Conservation (phyloP, 2,329 filamentous ascomycete genomes). For the Aspergillus oerlinghausenensis region DNA sequence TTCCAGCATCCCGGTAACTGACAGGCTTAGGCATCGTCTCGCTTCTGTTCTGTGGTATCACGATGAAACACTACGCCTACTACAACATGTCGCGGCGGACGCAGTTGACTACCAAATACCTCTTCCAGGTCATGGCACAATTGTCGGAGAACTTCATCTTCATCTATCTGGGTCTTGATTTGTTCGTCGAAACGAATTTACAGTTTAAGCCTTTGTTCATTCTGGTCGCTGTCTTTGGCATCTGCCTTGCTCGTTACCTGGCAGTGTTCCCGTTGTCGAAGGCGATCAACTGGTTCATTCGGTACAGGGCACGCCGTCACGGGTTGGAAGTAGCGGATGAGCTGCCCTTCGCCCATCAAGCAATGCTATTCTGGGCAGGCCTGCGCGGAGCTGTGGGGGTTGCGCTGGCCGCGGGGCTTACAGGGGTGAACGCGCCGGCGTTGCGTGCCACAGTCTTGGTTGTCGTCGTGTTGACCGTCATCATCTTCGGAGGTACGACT, state of each 20-base stretch:
- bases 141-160: conserved; percentile 99
- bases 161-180: conserved; percentile 90
- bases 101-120: conserved; percentile 94
- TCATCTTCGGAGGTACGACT: conserved; percentile 97
- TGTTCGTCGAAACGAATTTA: conserved; percentile 85
- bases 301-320: conserved; percentile 73
- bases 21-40: conserved; percentile 80
- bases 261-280: conserved; percentile 90
- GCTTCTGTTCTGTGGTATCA: conserved; percentile 94
- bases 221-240: conserved; percentile 83
- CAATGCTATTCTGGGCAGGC: conserved; percentile 99
- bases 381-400: conserved; percentile 93
- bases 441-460: conserved; percentile 94
- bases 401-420: conserved; percentile 82
- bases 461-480: conserved; percentile 94
- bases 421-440: conserved; percentile 73
- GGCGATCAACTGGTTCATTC: conserved; percentile 87
- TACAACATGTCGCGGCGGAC: conserved; percentile 99
- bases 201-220: conserved; percentile 94
- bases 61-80: conserved; percentile 97
- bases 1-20: conserved; percentile 4
- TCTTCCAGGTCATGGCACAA: conserved; percentile 92
- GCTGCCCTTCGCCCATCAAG: conserved; percentile 89
- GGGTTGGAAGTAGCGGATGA: conserved; percentile 78
- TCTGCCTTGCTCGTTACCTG: conserved; percentile 86